These are phyloP conservation scores for Paramecium caudatum DNA, from an alignment of 73 alveolate genomes.

Conservation along the genomic window DNA sequence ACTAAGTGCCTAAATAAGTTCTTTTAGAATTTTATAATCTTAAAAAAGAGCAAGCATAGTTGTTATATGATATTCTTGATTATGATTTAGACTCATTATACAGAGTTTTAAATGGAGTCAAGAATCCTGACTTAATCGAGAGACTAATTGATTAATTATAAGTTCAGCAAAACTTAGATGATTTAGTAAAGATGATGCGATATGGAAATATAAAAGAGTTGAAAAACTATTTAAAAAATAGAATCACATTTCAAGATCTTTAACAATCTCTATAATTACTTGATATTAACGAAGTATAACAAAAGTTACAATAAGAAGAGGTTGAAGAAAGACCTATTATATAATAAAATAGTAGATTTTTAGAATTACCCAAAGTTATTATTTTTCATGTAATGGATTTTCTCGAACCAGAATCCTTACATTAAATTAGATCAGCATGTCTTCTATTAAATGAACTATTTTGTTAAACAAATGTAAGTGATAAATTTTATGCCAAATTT, in stretches of 20 bases:
- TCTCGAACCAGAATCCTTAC: constrained; percentile 9
- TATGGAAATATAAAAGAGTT: constrained; percentile 7
- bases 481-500: constrained; percentile 18
- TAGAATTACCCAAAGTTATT: neutral
- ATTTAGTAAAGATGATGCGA: neutral
- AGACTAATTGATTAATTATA: neutral
- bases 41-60: neutral
- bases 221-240: neutral
- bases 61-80: neutral
- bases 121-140: constrained; percentile 16
- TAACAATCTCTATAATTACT: neutral
- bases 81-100: neutral
- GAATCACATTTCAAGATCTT: neutral
- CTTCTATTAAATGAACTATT: neutral
- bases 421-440: neutral
- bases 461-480: neutral
- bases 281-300: neutral
- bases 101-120: neutral
- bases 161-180: neutral
- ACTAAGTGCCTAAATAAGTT: constrained; percentile 19
- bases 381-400: neutral
- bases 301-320: neutral
- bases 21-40: neutral
- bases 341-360: neutral
- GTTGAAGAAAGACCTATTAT: neutral